Evolutionary conservation across 2,329 filamentous ascomycete species (phyloP).

Genomic region (Xylogone sp.): DNA sequence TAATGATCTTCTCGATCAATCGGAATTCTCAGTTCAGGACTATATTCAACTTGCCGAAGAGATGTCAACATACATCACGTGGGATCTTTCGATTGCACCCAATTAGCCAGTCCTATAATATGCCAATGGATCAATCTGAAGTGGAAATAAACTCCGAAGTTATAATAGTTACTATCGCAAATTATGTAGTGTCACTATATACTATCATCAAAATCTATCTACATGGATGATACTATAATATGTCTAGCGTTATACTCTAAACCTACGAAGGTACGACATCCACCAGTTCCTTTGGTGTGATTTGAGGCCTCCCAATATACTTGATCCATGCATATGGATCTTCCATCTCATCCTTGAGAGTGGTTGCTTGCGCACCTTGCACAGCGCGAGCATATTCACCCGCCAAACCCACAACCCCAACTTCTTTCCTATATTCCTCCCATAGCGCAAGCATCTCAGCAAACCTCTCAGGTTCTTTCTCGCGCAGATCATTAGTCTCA

Average conservation of each 20-base stretch:
- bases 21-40: slow-evolving; percentile 17
- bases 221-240: no score
- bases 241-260: no score
- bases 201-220: no score
- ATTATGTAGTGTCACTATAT: no score
- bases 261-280: background rate
- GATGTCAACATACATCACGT: slow-evolving; percentile 22
- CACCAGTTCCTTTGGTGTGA: slow-evolving; percentile 4
- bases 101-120: no score
- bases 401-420: slow-evolving; percentile 54
- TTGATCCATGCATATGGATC: slow-evolving; percentile 16
- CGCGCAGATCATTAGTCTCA: slow-evolving; percentile 42
- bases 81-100: slow-evolving; percentile 4
- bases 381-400: background rate
- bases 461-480: slow-evolving; percentile 38
- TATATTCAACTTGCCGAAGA: slow-evolving; percentile 23
- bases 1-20: slow-evolving; percentile 6
- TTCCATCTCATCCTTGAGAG: slow-evolving; percentile 11
- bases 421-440: slow-evolving; percentile 56
- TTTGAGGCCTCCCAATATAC: slow-evolving; percentile 13
- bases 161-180: no score
- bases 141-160: no score
- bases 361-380: background rate
- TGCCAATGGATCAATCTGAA: no score
- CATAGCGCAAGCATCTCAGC: slow-evolving; percentile 47